Evolutionary conservation across 163 green algal genomes (phyloP).

Genomic region (Prototheca wickerhamii): DNA sequence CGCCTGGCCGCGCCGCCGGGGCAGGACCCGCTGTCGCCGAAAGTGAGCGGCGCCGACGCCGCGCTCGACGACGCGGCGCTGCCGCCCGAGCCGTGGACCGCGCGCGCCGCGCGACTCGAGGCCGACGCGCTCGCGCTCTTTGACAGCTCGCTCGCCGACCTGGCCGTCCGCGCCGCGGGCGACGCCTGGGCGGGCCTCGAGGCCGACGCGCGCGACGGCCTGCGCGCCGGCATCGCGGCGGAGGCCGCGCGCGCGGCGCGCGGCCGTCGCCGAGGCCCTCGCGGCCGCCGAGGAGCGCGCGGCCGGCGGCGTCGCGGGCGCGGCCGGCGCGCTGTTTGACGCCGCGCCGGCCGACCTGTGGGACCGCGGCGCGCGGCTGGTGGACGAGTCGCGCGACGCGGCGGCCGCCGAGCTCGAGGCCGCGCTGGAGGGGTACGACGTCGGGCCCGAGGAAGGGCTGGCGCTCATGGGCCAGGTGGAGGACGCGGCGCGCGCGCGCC

Average conservation of each 20-base stretch:
- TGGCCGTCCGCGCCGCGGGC: constrained; percentile 22
- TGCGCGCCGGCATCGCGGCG: not conserved
- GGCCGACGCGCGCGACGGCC: not conserved
- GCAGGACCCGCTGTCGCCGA: not conserved
- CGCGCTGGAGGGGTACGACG: constrained; percentile 42
- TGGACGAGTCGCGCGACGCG: constrained; percentile 8
- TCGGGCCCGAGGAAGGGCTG: constrained; percentile 24
- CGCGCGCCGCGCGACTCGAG: not conserved
- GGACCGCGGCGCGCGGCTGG: constrained; percentile 24
- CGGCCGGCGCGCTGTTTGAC: constrained; percentile 57
- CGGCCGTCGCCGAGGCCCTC: constrained; percentile 27
- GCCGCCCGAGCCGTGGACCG: not conserved
- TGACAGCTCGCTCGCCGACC: constrained; percentile 19
- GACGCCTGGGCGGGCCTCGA: not conserved
- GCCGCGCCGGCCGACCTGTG: constrained; percentile 56
- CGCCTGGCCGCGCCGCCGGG: not conserved
- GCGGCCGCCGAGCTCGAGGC: constrained; percentile 7
- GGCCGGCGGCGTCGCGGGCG: constrained; percentile 19
- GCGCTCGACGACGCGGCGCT: not conserved
- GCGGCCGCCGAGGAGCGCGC: constrained; percentile 29
- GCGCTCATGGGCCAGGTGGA: constrained; percentile 23
- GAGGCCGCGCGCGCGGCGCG: not conserved
- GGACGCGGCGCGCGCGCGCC: constrained; percentile 4
- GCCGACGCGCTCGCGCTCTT: constrained; percentile 29
- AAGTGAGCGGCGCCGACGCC: not conserved